phyloP scores from a whole-genome alignment of 2,329 filamentous ascomycete genomes.

The Ciborinia camelliae region DNA sequence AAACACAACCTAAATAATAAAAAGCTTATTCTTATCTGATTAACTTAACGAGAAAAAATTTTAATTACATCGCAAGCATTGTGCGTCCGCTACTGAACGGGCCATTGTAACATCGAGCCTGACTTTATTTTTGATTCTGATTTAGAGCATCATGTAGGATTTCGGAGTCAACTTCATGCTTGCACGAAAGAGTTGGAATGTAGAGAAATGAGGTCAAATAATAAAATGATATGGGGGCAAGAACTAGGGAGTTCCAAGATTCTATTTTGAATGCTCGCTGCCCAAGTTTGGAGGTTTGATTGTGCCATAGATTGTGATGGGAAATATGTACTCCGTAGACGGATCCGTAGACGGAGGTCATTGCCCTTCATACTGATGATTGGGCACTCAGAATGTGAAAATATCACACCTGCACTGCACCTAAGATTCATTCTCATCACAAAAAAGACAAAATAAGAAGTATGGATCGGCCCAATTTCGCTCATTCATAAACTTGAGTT shows the following conservation, averaged over 20 bases:
- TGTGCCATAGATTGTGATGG: neutral
- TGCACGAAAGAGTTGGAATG: neutral
- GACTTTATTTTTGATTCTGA: too few relatives aligned
- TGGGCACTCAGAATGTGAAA: neutral
- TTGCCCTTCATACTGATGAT: neutral
- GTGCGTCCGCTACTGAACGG: too few relatives aligned
- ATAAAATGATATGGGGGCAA: neutral
- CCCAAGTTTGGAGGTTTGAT: neutral
- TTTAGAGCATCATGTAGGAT: neutral
- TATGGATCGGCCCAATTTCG: conserved; percentile 9
- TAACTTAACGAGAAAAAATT: too few relatives aligned
- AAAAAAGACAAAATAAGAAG: neutral
- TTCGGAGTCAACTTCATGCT: neutral
- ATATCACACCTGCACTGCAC: neutral
- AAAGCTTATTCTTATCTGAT: too few relatives aligned
- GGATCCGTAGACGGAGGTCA: neutral
- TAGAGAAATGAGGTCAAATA: neutral
- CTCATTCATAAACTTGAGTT: conserved; percentile 11
- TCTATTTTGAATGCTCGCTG: neutral
- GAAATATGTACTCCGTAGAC: too few relatives aligned
- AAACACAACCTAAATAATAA: too few relatives aligned
- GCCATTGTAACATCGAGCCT: too few relatives aligned
- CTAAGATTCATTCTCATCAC: neutral
- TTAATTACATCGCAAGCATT: too few relatives aligned
- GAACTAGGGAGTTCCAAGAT: neutral